Evolutionary conservation across 2,329 filamentous ascomycete genomes (phyloP), one percentile per base, ranked within the genome.

Genomic region (Beauveria scarabaeidicola): DNA sequence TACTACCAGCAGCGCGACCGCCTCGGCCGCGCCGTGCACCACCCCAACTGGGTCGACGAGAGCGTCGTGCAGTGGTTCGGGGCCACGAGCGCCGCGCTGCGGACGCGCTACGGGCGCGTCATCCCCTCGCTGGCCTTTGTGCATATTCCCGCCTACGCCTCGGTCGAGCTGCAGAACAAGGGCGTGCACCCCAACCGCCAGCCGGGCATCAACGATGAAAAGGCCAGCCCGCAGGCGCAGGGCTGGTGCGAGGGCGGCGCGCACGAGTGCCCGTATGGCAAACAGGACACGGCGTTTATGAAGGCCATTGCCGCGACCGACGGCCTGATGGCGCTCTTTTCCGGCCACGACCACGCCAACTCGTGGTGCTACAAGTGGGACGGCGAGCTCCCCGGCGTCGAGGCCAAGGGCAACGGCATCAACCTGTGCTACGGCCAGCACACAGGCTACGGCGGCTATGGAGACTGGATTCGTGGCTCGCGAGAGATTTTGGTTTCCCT

Each of bases 311-410:
- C 79, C 0, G 70, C 76, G 0, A 84, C 80, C 0, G 69, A 73
- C 0, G 83, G 84, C 0, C 63, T 88, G 13, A 77, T 84, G 47
- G 82, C 74, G 0, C 65, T 87, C 5, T 86, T 88, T 68, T 79
- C 77, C 3, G 87, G 85, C 0, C 87, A 90, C 63, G 85, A 89
- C 63, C 87, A 90, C 61, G 81, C 81, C 1, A 75, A 83, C 62
- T 78, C 80, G 2, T 86, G 82, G 82, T 85, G 81, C 64, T 78
- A 74, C 58, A 76, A 73, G 61, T 81, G 77, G 78, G 70, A 78
- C 15, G 68, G 72, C 2, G 64, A 69, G 2, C 70, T 74, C 0
- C 65, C 67, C 10, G 72, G 69, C 1, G 69, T 73, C 68, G 63
- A 65, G 0, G 65, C 74, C 10, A 60, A 64, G 0, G 79, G 77